Base-by-base conservation (phyloP, 208 protist genomes). In the Trypanosoma mega region DNA sequence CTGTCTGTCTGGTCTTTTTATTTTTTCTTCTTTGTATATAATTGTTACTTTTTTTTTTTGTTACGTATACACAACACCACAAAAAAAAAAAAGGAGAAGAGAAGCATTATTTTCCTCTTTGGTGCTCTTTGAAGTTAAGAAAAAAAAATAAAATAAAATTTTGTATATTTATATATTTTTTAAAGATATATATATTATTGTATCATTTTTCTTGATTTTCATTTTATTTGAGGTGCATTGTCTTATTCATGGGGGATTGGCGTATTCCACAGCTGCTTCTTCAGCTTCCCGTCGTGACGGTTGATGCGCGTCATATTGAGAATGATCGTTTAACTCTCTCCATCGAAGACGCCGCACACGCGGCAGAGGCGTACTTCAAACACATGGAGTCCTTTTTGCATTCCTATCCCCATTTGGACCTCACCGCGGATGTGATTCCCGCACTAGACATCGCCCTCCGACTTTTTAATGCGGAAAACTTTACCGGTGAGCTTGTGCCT, bases 401-500 rank as follows among this genome's bases (percentile, higher is more conserved):
- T 11, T 62, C 71, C 33, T 31, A 58, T 24, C 4, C 33, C 18
- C 47, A 37, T n/a, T 26, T 70, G 5, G 0, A 60, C 21, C 4
- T 68, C 30, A 71, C 80, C 16, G 48, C 67, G 20, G 74, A 78
- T 27, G 57, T 95, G 11, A 46, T 84, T 29, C 79, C 84, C 2
- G 82, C 85, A 9, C 60, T 93, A 8, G 62, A 78, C n/a, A 88
- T 85, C 18, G 85, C 69, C n/a, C 78, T 95, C 16, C 77, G 74
- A 30, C 76, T 95, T 31, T 92, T 92, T 62, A 92, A 93, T 56
- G 80, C 85, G 8, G 85, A 95, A 44, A 95, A 95, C 63, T 90
- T 93, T 51, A 89, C 72, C 24, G 89, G 89, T 16, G 85, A 92
- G 63, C 64, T 95, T 9, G 72, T 76, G 0, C 65, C 74, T 6